A percentile compares a stretch with the other conserved stretches of the same genome.
Conservation (phyloP, 2,329 filamentous ascomycete species). For the Monilinia fructicola region DNA sequence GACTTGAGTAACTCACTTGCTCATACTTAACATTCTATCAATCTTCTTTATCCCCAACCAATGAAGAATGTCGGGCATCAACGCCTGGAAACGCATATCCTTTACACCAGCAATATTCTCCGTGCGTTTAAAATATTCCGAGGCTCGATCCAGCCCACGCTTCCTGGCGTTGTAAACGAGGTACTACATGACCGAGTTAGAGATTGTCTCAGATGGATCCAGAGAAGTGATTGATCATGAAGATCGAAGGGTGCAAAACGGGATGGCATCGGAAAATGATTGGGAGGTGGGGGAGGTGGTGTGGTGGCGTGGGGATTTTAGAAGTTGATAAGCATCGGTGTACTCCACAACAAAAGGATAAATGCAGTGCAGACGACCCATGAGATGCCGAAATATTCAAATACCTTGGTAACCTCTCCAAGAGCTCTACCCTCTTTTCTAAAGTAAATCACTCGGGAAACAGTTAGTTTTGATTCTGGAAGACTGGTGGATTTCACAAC, state of each 20-base stretch:
- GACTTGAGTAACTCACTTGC: slow-evolving; percentile 54
- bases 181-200: slow-evolving; percentile 38
- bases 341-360: slow-evolving; percentile 24
- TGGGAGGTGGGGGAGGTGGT: slow-evolving; percentile 63
- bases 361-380: slow-evolving; percentile 21
- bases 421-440: slow-evolving; percentile 93
- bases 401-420: slow-evolving; percentile 68
- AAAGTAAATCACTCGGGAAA: slow-evolving; percentile 82
- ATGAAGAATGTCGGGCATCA: slow-evolving; percentile 97
- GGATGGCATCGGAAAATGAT: slow-evolving; percentile 27
- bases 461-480: slow-evolving; percentile 7
- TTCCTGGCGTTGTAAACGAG: slow-evolving; percentile 78
- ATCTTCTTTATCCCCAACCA: slow-evolving; percentile 99
- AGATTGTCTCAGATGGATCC: slow-evolving; percentile 21
- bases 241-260: slow-evolving; percentile 25
- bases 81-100: slow-evolving; percentile 93
- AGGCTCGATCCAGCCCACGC: slow-evolving; percentile 74
- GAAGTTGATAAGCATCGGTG: slow-evolving; percentile 17
- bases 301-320: slow-evolving; percentile 68
- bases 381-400: slow-evolving; percentile 19
- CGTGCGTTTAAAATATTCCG: slow-evolving; percentile 95
- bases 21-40: slow-evolving; percentile 98
- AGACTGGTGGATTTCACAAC: not conserved
- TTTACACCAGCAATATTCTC: slow-evolving; percentile 98
- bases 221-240: slow-evolving; percentile 19